These are phyloP conservation scores for Plantago major DNA, from an alignment of 257 asterid genomes.

Conservation along the genomic window DNA sequence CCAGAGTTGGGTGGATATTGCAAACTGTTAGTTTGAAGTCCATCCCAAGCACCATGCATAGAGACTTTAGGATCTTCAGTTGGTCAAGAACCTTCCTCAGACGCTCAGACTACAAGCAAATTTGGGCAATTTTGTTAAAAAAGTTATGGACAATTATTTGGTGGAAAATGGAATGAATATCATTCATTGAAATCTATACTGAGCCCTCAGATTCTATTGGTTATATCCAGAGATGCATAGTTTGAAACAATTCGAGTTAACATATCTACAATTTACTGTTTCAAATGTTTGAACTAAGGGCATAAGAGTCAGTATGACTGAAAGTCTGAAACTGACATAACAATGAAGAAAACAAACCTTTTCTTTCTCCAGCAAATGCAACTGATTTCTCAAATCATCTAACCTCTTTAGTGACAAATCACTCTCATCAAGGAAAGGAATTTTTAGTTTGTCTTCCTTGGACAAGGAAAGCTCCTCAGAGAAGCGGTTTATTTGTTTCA, in stretches of 20 bases:
- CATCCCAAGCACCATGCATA: constrained; percentile 75
- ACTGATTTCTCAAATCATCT: constrained; percentile 53
- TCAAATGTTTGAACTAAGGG: neutral
- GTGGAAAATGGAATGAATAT: too few species aligned
- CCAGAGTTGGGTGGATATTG: constrained; percentile 63
- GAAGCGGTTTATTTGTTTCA: constrained; percentile 54
- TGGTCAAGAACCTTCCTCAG: constrained; percentile 54
- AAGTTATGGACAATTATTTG: constrained; percentile 1
- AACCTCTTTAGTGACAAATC: constrained; percentile 67
- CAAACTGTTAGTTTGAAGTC: constrained; percentile 51
- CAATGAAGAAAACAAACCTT: constrained; percentile 43
- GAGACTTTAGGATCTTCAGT: constrained; percentile 41
- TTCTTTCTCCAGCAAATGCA: constrained; percentile 52
- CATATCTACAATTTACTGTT: constrained; percentile 2
- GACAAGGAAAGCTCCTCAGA: constrained; percentile 53
- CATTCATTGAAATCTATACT: too few species aligned
- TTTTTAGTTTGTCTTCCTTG: constrained; percentile 20
- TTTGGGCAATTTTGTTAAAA: constrained; percentile 10
- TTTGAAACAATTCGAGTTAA: neutral
- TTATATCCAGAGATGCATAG: constrained; percentile 2
- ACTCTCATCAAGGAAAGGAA: constrained; percentile 40
- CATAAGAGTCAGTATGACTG: constrained; percentile 13
- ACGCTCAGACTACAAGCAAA: constrained; percentile 51
- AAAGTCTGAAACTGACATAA: constrained; percentile 8
- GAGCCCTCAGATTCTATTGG: neutral